phyloP scores from a whole-genome alignment of 2,329 filamentous ascomycete species.

The Akanthomyces lecanii region DNA sequence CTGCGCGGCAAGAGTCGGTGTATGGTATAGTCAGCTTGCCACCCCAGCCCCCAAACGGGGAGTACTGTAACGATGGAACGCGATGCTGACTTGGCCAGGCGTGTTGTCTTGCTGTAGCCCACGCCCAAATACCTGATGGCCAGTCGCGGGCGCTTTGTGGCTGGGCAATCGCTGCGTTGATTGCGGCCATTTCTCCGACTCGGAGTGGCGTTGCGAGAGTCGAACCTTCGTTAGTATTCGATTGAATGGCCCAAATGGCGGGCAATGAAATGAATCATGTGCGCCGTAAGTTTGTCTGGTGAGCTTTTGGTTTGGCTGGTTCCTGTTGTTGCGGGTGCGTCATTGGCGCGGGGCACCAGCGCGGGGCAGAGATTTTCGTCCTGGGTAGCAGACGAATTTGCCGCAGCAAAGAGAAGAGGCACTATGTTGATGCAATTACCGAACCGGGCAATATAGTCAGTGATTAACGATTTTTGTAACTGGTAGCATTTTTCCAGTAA shows the following conservation, averaged over 20 bases:
- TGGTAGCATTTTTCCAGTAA: not conserved
- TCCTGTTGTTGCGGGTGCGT: not conserved
- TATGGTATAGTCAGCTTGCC: no score
- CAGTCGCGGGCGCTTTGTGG: not conserved
- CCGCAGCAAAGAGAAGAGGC: not conserved
- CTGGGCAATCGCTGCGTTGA: not conserved
- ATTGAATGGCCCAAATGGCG: not conserved
- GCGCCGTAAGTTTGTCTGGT: not conserved
- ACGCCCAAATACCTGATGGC: no score
- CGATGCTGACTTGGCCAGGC: no score
- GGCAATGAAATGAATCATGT: not conserved
- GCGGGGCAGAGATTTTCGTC: slow-evolving; percentile 1
- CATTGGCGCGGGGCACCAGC: slow-evolving; percentile 1
- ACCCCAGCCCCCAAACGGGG: no score
- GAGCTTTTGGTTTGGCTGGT: not conserved
- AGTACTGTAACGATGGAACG: no score
- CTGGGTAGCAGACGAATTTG: not conserved
- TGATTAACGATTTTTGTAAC: not conserved
- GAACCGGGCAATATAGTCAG: no score
- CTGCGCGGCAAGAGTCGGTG: no score
- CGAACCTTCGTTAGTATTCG: not conserved
- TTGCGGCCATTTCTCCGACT: not conserved
- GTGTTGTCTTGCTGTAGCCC: no score
- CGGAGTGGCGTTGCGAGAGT: not conserved
- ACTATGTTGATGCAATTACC: not conserved